These are phyloP conservation scores for Erythrophleum ivorense DNA, from an alignment of 331 rosid species.

Conservation along the genomic window DNA sequence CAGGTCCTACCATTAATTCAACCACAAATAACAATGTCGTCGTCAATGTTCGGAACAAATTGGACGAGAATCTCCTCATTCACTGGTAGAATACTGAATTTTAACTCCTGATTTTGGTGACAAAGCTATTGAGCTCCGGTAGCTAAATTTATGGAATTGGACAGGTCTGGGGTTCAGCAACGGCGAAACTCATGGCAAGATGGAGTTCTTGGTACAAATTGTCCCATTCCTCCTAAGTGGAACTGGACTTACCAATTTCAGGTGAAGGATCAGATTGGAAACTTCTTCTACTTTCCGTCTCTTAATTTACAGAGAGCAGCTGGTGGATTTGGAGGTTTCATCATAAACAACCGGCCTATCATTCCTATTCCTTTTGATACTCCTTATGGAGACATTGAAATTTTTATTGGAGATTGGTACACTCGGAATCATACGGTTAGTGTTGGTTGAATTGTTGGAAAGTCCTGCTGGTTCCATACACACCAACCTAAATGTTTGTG, in stretches of 20 bases:
- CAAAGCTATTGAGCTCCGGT: not conserved
- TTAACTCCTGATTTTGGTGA: not conserved
- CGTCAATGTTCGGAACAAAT: conserved; percentile 71
- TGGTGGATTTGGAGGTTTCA: conserved; percentile 69
- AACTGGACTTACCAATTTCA: conserved; percentile 81
- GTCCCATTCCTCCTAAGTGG: conserved; percentile 83
- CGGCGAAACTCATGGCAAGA: conserved; percentile 79
- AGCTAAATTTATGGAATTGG: conserved; percentile 20
- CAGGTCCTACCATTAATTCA: conserved; percentile 67
- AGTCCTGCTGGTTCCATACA: not conserved
- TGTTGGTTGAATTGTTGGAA: conserved; percentile 25
- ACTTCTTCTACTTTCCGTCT: conserved; percentile 75
- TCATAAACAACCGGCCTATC: conserved; percentile 58
- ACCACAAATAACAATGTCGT: conserved; percentile 74
- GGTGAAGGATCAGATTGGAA: conserved; percentile 79
- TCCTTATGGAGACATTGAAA: conserved; percentile 62
- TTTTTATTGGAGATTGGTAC: conserved; percentile 81
- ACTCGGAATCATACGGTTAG: conserved; percentile 73
- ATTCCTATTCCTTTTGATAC: conserved; percentile 67
- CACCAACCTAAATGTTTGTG: conserved; percentile 25
- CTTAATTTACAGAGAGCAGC: conserved; percentile 75
- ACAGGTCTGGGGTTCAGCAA: conserved; percentile 78
- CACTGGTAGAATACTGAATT: conserved; percentile 54
- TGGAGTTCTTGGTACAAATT: conserved; percentile 73
- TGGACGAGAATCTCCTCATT: conserved; percentile 73